phyloP scores from a whole-genome alignment of 129 eudicot species.

The Logfia minima region DNA sequence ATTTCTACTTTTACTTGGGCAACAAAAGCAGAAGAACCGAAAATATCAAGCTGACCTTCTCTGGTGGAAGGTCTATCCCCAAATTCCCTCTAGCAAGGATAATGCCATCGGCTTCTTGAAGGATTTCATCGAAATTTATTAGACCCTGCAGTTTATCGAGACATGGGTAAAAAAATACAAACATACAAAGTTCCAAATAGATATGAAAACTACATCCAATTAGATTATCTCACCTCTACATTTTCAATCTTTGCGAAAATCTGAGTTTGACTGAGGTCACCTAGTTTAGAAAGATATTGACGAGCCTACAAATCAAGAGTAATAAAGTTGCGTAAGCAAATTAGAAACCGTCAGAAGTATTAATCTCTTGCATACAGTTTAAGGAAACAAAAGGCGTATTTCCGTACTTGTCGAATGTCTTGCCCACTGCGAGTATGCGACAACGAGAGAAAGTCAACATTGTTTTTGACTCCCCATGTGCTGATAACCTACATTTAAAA shows the following conservation, averaged over 20 bases:
- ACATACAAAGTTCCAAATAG: slow-evolving; percentile 1
- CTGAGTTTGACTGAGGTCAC: slow-evolving; percentile 72
- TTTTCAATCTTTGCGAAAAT: slow-evolving; percentile 84
- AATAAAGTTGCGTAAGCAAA: not conserved
- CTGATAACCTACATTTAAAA: slow-evolving; percentile 54
- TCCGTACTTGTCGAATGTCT: slow-evolving; percentile 73
- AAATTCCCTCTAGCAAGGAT: slow-evolving; percentile 85
- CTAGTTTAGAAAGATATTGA: slow-evolving; percentile 66
- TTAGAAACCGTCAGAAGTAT: not conserved
- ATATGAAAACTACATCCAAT: not conserved
- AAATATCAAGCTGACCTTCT: slow-evolving; percentile 51
- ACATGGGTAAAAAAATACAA: not conserved
- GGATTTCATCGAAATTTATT: slow-evolving; percentile 74
- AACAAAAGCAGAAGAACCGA: not conserved
- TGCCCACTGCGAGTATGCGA: slow-evolving; percentile 78
- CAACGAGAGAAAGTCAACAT: slow-evolving; percentile 81
- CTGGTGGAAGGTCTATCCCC: slow-evolving; percentile 94
- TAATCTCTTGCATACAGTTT: not conserved
- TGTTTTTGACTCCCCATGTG: slow-evolving; percentile 86
- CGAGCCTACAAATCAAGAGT: slow-evolving; percentile 57
- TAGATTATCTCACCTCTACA: slow-evolving; percentile 59
- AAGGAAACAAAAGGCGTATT: not conserved
- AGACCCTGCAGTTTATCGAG: slow-evolving; percentile 52
- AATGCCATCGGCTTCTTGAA: slow-evolving; percentile 90
- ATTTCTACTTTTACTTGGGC: not conserved